Base-by-base conservation (phyloP, 2,329 filamentous ascomycete species). In the Huntiella moniliformis region DNA sequence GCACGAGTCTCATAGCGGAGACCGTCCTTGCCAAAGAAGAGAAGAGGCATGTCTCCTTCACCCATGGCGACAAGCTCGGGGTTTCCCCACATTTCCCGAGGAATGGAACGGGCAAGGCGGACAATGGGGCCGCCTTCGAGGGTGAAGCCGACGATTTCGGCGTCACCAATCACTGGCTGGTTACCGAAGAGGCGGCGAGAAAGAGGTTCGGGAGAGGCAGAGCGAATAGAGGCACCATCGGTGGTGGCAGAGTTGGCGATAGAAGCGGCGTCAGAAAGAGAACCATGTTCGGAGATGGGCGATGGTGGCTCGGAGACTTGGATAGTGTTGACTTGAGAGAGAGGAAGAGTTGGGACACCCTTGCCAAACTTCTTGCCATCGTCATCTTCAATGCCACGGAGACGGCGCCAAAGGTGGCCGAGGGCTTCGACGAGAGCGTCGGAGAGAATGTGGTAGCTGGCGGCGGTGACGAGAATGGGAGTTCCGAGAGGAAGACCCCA, bases 401-500 rank as follows among this genome's bases (percentile, higher is more conserved):
- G 53, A 40, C 55, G 57, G 4, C 51, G 50, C 6, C 46, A 52
- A n/a, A 56, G 52, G 35, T 56, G 59, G 50, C 58, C 59, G 16
- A 67, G 54, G 3, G 59, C 57, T 47, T 59, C 61, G 33, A 54
- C 57, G 6, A 60, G 58, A 50, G 56, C 60, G 44, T 61, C 60
- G 47, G 68, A 65, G 39, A 71, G 56, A 35, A 71, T 58, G 54
- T 71, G 63, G 34, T 68, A 63, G 38, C 73, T 52, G 1, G 69
- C 70, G 4, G 70, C 72, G 42, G 74, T 69, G 22, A 76, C 71
- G 6, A 76, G 61, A 2, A 76, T 70, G 0, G 73, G 73, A 0
- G 73, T 77, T 5, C 73, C 73, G 10, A 77, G 56, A 10, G 72
- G 73, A 5, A 77, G 64, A 2, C 68, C 71, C 72, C 72, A 77